A percentile compares a stretch with the other conserved stretches of the same genome.
Conservation (phyloP, 352 stramenopile genomes). For the Pythium inflatum region DNA sequence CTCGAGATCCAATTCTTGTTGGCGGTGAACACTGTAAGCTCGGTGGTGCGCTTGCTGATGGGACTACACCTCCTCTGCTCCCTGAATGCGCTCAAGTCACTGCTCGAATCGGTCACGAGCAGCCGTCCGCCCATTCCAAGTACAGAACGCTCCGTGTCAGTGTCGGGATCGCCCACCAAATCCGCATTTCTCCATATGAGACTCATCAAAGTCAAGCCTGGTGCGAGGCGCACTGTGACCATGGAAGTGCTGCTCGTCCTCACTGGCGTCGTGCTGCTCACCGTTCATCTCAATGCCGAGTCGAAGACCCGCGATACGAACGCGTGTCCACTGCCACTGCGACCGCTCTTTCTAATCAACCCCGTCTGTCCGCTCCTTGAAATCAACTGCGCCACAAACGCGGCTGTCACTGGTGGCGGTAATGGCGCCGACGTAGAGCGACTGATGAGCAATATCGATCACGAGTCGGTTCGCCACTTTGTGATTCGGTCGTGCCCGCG, state of each 20-base stretch:
- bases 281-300: background rate
- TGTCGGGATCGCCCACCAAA: constrained; percentile 5
- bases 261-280: constrained; percentile 1
- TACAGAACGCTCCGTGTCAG: constrained; percentile 27
- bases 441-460: constrained; percentile 3
- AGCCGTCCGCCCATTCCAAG: constrained; percentile 28
- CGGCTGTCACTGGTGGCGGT: background rate
- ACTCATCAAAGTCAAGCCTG: constrained; percentile 24
- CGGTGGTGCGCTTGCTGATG: constrained; percentile 7
- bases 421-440: background rate
- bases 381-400: constrained; percentile 12
- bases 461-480: background rate
- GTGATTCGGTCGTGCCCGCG: constrained; percentile 21
- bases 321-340: constrained; percentile 8
- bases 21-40: constrained; percentile 3
- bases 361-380: constrained; percentile 25
- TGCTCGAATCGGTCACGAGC: constrained; percentile 29
- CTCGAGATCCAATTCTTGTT: constrained; percentile 26
- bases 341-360: constrained; percentile 9
- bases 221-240: background rate
- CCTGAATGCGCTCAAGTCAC: constrained; percentile 33
- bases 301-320: background rate
- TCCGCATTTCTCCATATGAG: background rate
- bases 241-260: constrained; percentile 24
- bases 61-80: constrained; percentile 26